Base-by-base conservation (phyloP, 495 filamentous ascomycete genomes). In the Lophium mytilinum region DNA sequence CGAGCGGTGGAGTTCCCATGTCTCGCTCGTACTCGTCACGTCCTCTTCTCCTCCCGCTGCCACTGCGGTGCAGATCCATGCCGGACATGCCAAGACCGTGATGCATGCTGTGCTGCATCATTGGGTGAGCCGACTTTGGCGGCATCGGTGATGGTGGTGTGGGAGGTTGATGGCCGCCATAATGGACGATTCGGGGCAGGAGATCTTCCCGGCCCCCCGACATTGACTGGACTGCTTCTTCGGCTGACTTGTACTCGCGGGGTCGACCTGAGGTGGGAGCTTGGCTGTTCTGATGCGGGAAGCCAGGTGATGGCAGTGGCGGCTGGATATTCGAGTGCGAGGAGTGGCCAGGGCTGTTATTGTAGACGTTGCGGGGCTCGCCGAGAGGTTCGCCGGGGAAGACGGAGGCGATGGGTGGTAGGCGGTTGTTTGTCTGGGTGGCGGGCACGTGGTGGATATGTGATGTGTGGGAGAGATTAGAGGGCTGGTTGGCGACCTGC, bases 331-430 rank as follows among this genome's bases (percentile, higher is more conserved):
- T 83, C 2, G 86, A 82, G 61, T 94, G 88, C 11, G 85, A 85
- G 24, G 87, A 90, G 46, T 85, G 72, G 70, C 49, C 71, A 12
- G 70, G 72, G 35, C 73, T 75, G 39, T 69, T 62, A 63, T 66
- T 70, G 65, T 57, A 65, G 62, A 68, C 50, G 74, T 35, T 75
- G 53, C 76, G 72, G 47, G 76, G 72, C 42, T 82, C 81, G 36
- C 81, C 85, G 30, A 95, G 78, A n/a, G 88, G 76, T 56, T 92
- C 88, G 40, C 83, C 81, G 10, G 86, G 87, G 67, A 97, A 96
- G 3, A 98, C 93, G 70, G 96, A 93, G 24, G 90, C 84, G 52
- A 98, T 90, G 0, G 93, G 93, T 15, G 93, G 93, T 34, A 98
- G 80, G 37, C 93, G 86, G 69, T 97, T 97, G 66, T 84, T 85